Base-by-base conservation (phyloP, 352 stramenopile species). In the Phytophthora pisi region DNA sequence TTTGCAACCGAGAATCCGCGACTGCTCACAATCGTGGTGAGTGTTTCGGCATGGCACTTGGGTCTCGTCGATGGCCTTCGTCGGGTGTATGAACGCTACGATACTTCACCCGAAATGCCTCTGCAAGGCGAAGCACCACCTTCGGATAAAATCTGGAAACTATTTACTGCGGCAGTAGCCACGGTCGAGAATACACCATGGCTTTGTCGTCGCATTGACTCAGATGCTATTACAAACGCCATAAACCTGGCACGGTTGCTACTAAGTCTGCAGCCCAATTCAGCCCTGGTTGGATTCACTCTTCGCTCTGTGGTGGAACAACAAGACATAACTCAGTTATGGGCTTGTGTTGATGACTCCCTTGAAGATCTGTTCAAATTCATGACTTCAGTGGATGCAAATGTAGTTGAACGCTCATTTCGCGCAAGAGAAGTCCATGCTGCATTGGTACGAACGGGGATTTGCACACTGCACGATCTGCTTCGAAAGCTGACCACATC, bases 401-500 rank as follows among this genome's bases (percentile, higher is more conserved):
- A 24, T 16, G 18, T 15, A 42, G 50, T 68, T 53, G 52, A 68
- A 31, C 23, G 18, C 8, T 50, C 18, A 13, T 40, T 79, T 26
- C 16, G 15, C 0, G 47, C 30, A 6, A 72, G 64, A 16, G 49
- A 55, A n/a, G 26, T 66, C 8, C 28, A 80, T n/a, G 26, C 5
- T 24, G 50, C 61, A 40, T 53, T 86, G 23, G 46, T 64, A 26
- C 64, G 68, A 34, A 73, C 72, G 5, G 78, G 77, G 0, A 50
- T 89, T 7, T 81, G 74, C 18, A 68, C 86, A 54, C 42, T 83
- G 7, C 81, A 89, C 51, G 81, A 89, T 34, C 60, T 86, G 6
- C 70, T 89, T 28, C 66, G 78, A 13, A 88, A 88, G 30, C 53
- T 89, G 3, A 86, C 77, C 1, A 82, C 77, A 36, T 81, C 70